Conservation (phyloP, 345 rosid species). For the Eucalyptus erythrocorys region DNA sequence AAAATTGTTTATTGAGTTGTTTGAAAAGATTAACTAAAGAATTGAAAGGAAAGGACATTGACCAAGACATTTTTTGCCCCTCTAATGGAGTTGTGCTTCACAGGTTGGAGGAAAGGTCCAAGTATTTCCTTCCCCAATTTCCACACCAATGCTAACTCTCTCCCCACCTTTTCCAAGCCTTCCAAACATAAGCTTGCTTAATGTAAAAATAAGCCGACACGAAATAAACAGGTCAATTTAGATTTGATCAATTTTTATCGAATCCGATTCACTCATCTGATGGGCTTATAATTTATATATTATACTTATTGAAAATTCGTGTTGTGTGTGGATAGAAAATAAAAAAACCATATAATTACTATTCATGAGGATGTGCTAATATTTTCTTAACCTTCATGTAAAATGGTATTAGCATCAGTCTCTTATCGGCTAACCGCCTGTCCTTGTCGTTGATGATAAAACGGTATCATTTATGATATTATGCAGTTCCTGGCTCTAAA, state of each 20-base stretch:
- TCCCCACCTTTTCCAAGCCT: background rate
- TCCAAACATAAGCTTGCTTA: background rate
- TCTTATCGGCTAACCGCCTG: rapidly evolving
- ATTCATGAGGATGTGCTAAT: background rate
- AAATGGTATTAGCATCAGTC: no score
- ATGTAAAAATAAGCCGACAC: background rate
- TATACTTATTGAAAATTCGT: background rate
- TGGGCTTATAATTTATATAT: background rate
- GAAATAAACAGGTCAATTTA: background rate
- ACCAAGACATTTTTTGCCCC: background rate
- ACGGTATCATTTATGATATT: rapidly evolving
- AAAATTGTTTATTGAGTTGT: background rate
- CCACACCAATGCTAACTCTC: no score
- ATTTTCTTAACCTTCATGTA: background rate
- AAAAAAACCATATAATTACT: background rate
- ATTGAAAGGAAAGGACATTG: background rate
- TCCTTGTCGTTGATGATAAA: rapidly evolving
- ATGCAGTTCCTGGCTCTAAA: rapidly evolving
- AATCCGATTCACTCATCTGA: rapidly evolving
- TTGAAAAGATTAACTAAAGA: background rate
- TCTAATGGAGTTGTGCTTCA: background rate
- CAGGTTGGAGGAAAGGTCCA: background rate
- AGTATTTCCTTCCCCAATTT: no score
- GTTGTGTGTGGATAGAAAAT: background rate
- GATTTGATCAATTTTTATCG: background rate